Evolutionary conservation across 352 stramenopile genomes (phyloP).

Genomic region (Pythium periplocum): DNA sequence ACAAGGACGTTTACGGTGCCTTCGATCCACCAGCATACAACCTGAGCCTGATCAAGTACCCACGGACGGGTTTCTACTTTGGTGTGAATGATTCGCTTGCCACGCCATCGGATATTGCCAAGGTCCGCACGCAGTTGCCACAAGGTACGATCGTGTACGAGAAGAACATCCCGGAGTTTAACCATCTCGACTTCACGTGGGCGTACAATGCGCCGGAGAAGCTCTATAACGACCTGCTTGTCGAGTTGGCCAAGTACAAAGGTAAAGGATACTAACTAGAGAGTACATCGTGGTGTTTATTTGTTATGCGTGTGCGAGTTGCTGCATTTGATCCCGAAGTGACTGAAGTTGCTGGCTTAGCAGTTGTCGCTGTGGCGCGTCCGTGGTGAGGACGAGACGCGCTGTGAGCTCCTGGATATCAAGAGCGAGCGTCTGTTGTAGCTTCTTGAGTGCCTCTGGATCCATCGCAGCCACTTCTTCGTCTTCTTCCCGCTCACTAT

Average conservation of each 20-base stretch:
- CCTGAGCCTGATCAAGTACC: conserved; percentile 39
- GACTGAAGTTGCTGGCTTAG: background rate
- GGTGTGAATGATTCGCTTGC: conserved; percentile 49
- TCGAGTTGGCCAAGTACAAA: conserved; percentile 46
- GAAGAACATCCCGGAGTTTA: conserved; percentile 33
- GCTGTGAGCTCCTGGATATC: conserved; percentile 12
- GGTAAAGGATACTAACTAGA: conserved; percentile 36
- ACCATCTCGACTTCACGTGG: conserved; percentile 73
- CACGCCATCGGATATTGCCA: conserved; percentile 32
- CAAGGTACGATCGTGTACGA: conserved; percentile 46
- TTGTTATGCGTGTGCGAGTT: too few relatives aligned
- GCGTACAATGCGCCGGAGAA: conserved; percentile 44
- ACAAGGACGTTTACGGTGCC: conserved; percentile 42
- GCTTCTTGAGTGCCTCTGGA: background rate
- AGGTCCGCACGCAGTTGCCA: conserved; percentile 40
- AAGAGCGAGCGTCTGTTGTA: conserved; percentile 1
- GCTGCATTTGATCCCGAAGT: conserved; percentile 1
- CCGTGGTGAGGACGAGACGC: conserved; percentile 2
- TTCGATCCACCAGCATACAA: conserved; percentile 37
- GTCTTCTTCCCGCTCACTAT: too few relatives aligned
- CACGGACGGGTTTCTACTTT: conserved; percentile 42
- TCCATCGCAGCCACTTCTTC: background rate
- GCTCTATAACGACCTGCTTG: conserved; percentile 51
- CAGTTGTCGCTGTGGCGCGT: background rate
- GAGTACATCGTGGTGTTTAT: too few relatives aligned